Base-by-base conservation (phyloP, 148 eudicot species). In the Selenicereus undatus region DNA sequence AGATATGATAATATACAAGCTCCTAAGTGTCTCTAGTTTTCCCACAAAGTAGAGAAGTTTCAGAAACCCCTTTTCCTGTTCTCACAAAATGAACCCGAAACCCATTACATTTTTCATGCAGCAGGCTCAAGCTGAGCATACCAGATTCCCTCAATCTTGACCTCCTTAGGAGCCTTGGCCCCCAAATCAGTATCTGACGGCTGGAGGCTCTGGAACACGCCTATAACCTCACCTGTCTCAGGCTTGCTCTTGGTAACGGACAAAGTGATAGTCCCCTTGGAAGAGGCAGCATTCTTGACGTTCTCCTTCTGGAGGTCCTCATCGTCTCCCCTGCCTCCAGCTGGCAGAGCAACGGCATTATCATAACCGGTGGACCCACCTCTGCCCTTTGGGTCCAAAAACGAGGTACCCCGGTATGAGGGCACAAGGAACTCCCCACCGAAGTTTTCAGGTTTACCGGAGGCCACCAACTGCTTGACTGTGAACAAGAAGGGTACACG, bases 301-400 rank as follows among this genome's bases (percentile, higher is more conserved):
- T 97, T 97, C 90, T 97, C 99, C 90, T 97, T 97, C 68, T 79
- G 35, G 14, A 97, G 95, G 82, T 97, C 99, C 85, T 97, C 99
- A 72, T 94, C 99, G 35, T 97, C 99, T 79, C 99, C 99, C 87
- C 98, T 91, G 12, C 99, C 99, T n/a, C 99, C 99, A 9, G 98
- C 99, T 7, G 99, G 99, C 87, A 97, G 76, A 9, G 99, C 99
- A 22, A 94, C 99, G 0, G 99, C 98, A 7, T 92, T 97, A 79
- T 97, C 99, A 76, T 97, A 94, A 22, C 99, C 99, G 1, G 97
- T 94, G 9, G 99, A 97, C 1, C 98, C 99, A 78, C 99, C 99
- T 32, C 99, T 80, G 0, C 99, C 99, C 91, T 97, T 97, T 77
- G 99, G 99, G 98, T 97, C 99, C 43, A 97, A 88, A 89, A 97